Conservation (phyloP, 2,329 filamentous ascomycete species). For the Dactylellina haptotyla region DNA sequence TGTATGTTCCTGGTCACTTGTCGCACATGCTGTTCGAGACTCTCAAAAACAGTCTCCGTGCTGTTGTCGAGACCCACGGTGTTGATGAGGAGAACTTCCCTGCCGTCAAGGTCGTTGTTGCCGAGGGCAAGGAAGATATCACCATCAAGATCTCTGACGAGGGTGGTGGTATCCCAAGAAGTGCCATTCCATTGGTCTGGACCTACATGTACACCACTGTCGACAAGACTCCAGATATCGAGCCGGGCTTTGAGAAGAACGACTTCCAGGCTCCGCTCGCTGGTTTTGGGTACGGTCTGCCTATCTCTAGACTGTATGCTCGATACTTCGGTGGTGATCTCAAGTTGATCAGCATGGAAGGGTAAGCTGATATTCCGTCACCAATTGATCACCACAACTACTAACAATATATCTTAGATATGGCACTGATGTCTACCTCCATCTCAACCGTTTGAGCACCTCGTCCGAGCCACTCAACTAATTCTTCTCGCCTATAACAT, state of each 20-base stretch:
- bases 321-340: conserved; percentile 97
- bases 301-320: conserved; percentile 92
- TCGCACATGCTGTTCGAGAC: conserved; percentile 99
- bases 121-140: conserved; percentile 97
- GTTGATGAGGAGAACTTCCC: conserved; percentile 89
- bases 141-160: conserved; percentile 99
- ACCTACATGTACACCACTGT: conserved; percentile 99
- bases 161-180: conserved; percentile 92
- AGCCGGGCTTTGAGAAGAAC: conserved; percentile 98
- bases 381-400: not conserved
- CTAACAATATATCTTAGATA: conserved; percentile 70
- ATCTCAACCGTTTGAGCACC: conserved; percentile 93
- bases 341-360: conserved; percentile 99
- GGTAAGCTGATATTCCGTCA: conserved; percentile 69
- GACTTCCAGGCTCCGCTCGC: conserved; percentile 99
- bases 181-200: conserved; percentile 96
- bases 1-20: conserved; percentile 99
- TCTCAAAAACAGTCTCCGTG: conserved; percentile 95
- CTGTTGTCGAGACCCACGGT: conserved; percentile 94
- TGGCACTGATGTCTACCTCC: conserved; percentile 97
- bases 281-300: conserved; percentile 96
- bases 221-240: conserved; percentile 90
- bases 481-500: too few relatives aligned
- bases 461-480: conserved; percentile 83
- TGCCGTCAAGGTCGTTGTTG: conserved; percentile 95